phyloP scores from a whole-genome alignment of 495 filamentous ascomycete species.

The Darksidea phi region DNA sequence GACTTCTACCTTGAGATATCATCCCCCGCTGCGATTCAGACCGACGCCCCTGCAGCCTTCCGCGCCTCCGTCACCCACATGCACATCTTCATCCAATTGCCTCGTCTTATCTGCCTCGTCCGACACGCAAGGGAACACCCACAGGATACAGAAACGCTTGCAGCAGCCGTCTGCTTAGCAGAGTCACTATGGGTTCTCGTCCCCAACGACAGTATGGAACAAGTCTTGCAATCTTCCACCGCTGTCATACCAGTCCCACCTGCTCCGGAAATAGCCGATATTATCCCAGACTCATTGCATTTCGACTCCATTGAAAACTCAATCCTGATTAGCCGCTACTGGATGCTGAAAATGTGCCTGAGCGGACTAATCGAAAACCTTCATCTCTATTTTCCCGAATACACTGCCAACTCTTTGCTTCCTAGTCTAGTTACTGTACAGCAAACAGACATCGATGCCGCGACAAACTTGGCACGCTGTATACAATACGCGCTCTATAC shows the following conservation, averaged over 20 bases:
- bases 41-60: not conserved
- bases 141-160: not conserved
- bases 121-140: not conserved
- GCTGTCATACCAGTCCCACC: not conserved
- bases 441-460: not conserved
- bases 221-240: not conserved
- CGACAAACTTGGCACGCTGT: not conserved
- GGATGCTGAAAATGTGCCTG: not conserved
- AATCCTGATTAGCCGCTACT: not conserved
- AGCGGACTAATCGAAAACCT: not conserved
- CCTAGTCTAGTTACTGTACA: not conserved
- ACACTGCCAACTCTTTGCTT: not conserved
- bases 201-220: not conserved
- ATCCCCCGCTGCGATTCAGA: not conserved
- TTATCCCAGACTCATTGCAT: not conserved
- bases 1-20: not conserved
- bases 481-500: not conserved
- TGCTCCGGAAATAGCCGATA: not conserved
- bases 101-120: not conserved
- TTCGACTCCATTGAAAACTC: not conserved
- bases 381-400: not conserved
- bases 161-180: not conserved
- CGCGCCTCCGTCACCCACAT: not conserved
- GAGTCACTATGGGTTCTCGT: not conserved
- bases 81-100: not conserved